phyloP scores from a whole-genome alignment of 2,329 filamentous ascomycete genomes.

The Neonectria sp. region DNA sequence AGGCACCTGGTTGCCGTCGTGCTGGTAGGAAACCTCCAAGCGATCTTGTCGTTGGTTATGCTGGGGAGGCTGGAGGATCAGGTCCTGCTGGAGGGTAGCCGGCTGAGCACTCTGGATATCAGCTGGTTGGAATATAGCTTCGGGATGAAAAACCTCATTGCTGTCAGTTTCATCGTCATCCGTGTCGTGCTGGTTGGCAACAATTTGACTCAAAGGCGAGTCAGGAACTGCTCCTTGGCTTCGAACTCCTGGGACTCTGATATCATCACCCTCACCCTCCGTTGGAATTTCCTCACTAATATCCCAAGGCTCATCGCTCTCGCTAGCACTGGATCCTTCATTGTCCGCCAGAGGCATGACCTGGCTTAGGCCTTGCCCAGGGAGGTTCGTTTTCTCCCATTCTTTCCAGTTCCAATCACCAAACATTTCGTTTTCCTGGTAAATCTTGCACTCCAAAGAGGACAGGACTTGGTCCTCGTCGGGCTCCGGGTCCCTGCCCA shows the following conservation, averaged over 20 bases:
- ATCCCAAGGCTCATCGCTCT: not conserved
- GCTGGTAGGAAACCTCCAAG: too few relatives aligned
- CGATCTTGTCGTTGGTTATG: not conserved
- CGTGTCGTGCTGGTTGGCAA: not conserved
- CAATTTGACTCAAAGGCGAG: not conserved
- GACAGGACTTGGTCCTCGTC: slow-evolving; percentile 44
- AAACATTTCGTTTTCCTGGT: not conserved
- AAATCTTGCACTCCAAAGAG: not conserved
- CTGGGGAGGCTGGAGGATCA: not conserved
- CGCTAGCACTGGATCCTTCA: not conserved
- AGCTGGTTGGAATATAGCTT: too few relatives aligned
- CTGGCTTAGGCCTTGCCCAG: not conserved
- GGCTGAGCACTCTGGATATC: too few relatives aligned
- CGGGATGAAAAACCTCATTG: too few relatives aligned
- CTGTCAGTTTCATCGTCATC: too few relatives aligned
- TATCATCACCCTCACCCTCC: not conserved
- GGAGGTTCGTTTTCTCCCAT: not conserved
- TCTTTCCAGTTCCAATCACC: not conserved
- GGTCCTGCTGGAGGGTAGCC: too few relatives aligned
- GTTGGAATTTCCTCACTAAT: not conserved
- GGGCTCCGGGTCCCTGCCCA: slow-evolving; percentile 35
- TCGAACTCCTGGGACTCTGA: too few relatives aligned
- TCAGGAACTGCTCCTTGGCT: not conserved
- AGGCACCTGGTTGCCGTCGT: too few relatives aligned
- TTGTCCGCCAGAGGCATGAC: not conserved